A percentile compares a stretch with the other conserved stretches of the same genome.
Conservation (phyloP, 1,139 yeast genomes). For the Protomyces macrosporus region DNA sequence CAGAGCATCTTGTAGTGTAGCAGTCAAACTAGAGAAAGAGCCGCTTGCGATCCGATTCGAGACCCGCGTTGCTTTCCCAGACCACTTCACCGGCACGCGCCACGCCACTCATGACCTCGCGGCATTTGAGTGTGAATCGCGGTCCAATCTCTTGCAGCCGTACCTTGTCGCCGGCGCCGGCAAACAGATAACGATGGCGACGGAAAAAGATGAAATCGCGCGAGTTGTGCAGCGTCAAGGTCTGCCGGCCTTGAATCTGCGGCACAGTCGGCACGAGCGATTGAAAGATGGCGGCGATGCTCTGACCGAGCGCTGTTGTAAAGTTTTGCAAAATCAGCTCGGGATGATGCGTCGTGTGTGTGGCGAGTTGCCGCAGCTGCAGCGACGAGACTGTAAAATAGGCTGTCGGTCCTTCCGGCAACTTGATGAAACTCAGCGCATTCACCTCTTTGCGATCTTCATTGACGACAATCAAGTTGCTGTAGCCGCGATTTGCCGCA, state of each 20-base stretch:
- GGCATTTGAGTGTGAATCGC: conserved; percentile 80
- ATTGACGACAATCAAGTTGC: conserved; percentile 80
- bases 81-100: conserved; percentile 23
- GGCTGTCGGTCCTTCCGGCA: conserved; percentile 92
- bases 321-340: conserved; percentile 88
- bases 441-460: conserved; percentile 90
- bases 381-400: conserved; percentile 82
- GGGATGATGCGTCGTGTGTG: conserved; percentile 89
- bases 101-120: conserved; percentile 86
- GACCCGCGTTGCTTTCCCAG: conserved; percentile 26
- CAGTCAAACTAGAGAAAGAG: conserved; percentile 1
- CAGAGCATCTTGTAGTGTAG: too few species aligned
- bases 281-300: conserved; percentile 87
- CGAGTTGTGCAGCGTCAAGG: conserved; percentile 89
- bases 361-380: conserved; percentile 66
- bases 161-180: conserved; percentile 65
- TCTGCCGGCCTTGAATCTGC: conserved; percentile 91
- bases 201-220: conserved; percentile 92
- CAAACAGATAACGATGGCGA: conserved; percentile 85
- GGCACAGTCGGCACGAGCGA: conserved; percentile 88
- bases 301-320: conserved; percentile 83
- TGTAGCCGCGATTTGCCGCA: conserved; percentile 75
- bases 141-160: conserved; percentile 97
- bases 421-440: conserved; percentile 85
- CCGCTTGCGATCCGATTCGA: conserved; percentile 22